A percentile compares a stretch with the other conserved stretches of the same genome.
These are phyloP conservation scores for Leccinum broughii DNA, from an alignment of 768 basidiomycete genomes.

Conservation along the genomic window DNA sequence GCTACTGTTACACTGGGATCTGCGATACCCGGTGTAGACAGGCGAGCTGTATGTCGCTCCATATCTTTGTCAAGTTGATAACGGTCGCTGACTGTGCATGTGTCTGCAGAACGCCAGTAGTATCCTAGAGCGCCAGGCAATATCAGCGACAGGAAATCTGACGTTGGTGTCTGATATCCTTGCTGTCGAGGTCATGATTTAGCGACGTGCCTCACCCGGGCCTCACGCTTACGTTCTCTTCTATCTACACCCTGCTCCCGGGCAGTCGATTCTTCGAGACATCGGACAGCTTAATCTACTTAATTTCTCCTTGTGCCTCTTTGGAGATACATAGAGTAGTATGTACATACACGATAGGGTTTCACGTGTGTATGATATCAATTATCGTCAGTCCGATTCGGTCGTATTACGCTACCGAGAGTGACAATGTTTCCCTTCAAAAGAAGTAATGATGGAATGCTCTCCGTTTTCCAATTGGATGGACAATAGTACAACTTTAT, in stretches of 20 bases:
- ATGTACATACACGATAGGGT: background rate
- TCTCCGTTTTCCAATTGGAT: too few species aligned
- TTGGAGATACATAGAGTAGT: background rate
- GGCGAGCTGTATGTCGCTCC: background rate
- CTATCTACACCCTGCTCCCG: background rate
- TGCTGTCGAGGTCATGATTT: background rate
- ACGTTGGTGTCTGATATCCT: background rate
- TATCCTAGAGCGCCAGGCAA: background rate
- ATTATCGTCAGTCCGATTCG: too few species aligned
- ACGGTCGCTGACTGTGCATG: background rate
- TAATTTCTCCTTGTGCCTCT: background rate
- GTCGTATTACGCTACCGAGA: too few species aligned
- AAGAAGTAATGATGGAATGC: too few species aligned
- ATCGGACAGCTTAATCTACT: background rate
- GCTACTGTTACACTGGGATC: background rate
- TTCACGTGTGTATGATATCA: too few species aligned
- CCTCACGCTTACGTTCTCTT: background rate
- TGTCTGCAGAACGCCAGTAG: background rate
- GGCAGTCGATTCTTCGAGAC: background rate
- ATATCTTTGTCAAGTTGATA: background rate
- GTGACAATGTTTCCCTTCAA: too few species aligned
- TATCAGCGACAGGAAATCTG: background rate
- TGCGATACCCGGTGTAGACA: background rate
- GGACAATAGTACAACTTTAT: too few species aligned
- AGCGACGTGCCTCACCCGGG: background rate